Base-by-base conservation (phyloP, 306 rosid species). In the Cicer arietinum region DNA sequence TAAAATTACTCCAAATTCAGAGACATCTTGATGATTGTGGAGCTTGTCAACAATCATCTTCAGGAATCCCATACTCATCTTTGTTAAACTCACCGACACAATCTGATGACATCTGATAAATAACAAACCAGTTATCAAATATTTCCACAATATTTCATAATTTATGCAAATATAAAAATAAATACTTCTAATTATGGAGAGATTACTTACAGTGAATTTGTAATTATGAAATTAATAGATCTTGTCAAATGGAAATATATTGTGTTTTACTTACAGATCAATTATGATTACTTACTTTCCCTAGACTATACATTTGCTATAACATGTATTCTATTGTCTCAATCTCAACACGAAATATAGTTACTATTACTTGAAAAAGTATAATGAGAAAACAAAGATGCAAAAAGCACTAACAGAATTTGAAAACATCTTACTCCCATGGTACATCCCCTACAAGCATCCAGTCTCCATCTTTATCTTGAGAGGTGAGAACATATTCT, bases 381-480 rank as follows among this genome's bases (percentile, higher is more conserved):
- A 77, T 52, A 14, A 78, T 47, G 50, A 74, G 8, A 41, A 48
- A 1, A 66, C 5, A 41, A 67, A 77, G 60, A 18, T 8, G 52
- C 46, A 66, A 45, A 37, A 44, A 54, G 43, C 17, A 69, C 4
- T 6, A n/a, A 10, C 10, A 75, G 61, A 47, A 57, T 8, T 45
- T 3, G 42, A 39, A 16, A 72, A 69, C 43, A 44, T 88, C 95
- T 87, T 87, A 92, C 98, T 84, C 90, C 95, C 95, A 94, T 0
- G 93, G 97, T 13, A 91, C 92, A 85, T 94, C 98, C 78, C 97
- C 98, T 48, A 90, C 98, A 84, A 94, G 98, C 97, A 94, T 94
- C 98, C 98, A 94, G 70, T 91, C 98, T 16, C 92, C 92, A 75
- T 90, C 96, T 79, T 87, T 91, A 78, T 91, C 96, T 77, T 91